These are phyloP conservation scores for Rhodotorula graminis DNA, from an alignment of 768 basidiomycete genomes.

Conservation along the genomic window DNA sequence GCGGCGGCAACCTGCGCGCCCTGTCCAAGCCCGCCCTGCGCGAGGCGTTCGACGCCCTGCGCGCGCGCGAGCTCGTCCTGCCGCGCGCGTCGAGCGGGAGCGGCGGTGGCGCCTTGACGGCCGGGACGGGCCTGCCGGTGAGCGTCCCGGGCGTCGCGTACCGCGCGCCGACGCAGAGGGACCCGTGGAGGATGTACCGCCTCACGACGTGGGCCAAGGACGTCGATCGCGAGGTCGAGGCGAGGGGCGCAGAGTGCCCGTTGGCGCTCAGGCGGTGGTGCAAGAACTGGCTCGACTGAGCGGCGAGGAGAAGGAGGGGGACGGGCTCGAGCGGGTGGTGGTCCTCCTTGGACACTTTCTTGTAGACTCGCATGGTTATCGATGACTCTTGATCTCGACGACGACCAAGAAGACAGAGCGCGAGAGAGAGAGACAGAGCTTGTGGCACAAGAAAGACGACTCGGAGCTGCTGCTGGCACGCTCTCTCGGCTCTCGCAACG, in stretches of 20 bases:
- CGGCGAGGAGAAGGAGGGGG: no score
- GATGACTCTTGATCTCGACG: no score
- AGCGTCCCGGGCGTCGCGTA: slow-evolving; percentile 3
- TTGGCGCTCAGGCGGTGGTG: slow-evolving; percentile 20
- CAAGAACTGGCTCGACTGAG: slow-evolving; percentile 24
- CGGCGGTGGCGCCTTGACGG: neutral
- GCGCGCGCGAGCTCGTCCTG: slow-evolving; percentile 27
- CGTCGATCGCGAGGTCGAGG: slow-evolving; percentile 23
- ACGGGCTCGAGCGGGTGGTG: neutral
- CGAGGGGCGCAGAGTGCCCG: slow-evolving; percentile 17
- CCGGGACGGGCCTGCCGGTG: slow-evolving; percentile 7
- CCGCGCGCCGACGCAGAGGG: slow-evolving; percentile 11
- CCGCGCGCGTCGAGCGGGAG: slow-evolving; percentile 10
- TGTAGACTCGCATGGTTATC: no score
- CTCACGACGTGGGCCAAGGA: slow-evolving; percentile 23
- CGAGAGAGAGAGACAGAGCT: no score
- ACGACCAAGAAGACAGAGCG: no score
- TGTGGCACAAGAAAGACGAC: no score
- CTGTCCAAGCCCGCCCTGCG: neutral
- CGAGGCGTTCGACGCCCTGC: slow-evolving; percentile 34
- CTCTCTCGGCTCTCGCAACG: no score
- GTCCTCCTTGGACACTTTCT: no score
- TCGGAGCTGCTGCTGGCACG: no score
- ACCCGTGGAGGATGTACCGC: slow-evolving; percentile 26
- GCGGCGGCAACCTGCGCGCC: slow-evolving; percentile 3